Evolutionary conservation across 306 rosid genomes (phyloP).

Genomic region (Casuarina glauca): DNA sequence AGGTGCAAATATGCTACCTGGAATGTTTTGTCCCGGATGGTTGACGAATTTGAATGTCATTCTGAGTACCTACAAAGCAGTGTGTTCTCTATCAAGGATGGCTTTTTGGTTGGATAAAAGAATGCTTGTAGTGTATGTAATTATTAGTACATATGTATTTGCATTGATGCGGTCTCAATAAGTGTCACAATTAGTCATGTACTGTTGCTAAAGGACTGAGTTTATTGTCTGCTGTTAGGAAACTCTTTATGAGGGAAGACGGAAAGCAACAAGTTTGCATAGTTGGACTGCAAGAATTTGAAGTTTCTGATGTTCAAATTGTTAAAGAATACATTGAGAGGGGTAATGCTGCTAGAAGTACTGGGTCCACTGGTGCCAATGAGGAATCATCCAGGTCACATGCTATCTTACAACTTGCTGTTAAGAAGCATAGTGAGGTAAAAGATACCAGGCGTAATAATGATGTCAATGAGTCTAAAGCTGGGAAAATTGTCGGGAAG

Average conservation of each 20-base stretch:
- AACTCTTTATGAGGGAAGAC: conserved; percentile 99
- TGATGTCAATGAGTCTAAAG: conserved; percentile 80
- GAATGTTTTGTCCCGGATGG: not conserved
- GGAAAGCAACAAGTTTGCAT: conserved; percentile 98
- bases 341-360: conserved; percentile 95
- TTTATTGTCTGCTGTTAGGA: conserved; percentile 51
- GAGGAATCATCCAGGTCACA: conserved; percentile 99
- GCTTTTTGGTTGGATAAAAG: not conserved
- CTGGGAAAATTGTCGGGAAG: conserved; percentile 92
- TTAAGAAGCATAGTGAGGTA: conserved; percentile 84
- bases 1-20: conserved; percentile 2
- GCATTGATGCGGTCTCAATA: not conserved
- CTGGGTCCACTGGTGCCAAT: conserved; percentile 98
- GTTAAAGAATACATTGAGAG: conserved; percentile 92
- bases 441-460: conserved; percentile 73
- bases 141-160: not conserved
- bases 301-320: conserved; percentile 91
- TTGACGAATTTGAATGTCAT: not conserved
- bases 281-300: conserved; percentile 99
- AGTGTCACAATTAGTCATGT: not conserved
- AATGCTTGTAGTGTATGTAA: not conserved
- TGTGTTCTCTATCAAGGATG: not conserved
- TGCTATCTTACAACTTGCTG: conserved; percentile 88
- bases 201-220: not conserved
- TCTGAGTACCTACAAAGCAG: not conserved